Conservation (phyloP, 371 early-diverging fungal genomes). For the Mortierella sp. region DNA sequence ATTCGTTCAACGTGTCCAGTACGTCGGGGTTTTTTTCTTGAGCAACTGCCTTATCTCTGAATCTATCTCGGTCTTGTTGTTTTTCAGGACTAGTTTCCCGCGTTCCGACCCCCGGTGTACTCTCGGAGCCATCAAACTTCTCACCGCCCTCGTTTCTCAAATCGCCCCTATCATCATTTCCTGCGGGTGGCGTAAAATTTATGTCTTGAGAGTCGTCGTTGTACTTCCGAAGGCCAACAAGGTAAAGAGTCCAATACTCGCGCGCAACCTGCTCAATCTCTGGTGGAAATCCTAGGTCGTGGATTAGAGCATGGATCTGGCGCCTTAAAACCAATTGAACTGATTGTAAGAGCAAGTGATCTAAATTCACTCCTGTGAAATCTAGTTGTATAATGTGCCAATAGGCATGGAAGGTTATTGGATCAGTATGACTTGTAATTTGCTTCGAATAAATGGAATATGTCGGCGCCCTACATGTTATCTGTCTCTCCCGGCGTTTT, state of each 20-base stretch:
- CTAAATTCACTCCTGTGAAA: conserved; percentile 12
- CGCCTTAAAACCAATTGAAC: conserved; percentile 29
- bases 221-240: not conserved
- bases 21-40: not conserved
- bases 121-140: not conserved
- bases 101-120: not conserved
- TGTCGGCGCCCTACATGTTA: not conserved
- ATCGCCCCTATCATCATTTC: too few species aligned
- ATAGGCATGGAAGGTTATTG: not conserved
- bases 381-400: conserved; percentile 17
- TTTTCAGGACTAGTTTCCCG: not conserved
- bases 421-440: not conserved
- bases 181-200: not conserved
- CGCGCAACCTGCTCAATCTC: conserved; percentile 31
- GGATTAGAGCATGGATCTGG: conserved; percentile 28
- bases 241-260: conserved; percentile 39
- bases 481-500: conserved; percentile 3
- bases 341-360: conserved; percentile 16
- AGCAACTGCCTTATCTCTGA: conserved; percentile 22
- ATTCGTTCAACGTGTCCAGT: conserved; percentile 29
- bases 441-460: not conserved
- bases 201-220: conserved; percentile 1
- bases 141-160: not conserved
- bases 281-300: conserved; percentile 32
- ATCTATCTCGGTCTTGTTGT: not conserved